Evolutionary conservation across 106 monocot genomes (phyloP).

Genomic region (Platanthera zijinensis): DNA sequence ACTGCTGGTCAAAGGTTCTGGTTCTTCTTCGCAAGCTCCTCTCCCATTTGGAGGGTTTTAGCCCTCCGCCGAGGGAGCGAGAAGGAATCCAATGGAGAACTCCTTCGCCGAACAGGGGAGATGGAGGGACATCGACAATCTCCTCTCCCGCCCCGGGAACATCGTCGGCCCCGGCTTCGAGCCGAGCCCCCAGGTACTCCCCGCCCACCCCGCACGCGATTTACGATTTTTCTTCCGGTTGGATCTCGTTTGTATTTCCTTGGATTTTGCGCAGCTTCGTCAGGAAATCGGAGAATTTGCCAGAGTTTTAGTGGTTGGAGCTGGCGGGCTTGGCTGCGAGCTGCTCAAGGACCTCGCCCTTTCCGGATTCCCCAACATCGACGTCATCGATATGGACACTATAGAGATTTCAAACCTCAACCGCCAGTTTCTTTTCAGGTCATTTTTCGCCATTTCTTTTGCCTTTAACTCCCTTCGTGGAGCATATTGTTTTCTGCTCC

Average conservation of each 20-base stretch:
- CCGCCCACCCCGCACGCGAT: background rate
- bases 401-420: constrained; percentile 99
- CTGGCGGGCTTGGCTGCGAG: constrained; percentile 96
- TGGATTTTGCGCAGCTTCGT: constrained; percentile 39
- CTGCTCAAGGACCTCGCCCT: constrained; percentile 95
- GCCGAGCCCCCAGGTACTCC: constrained; percentile 26
- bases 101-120: constrained; percentile 15
- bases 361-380: constrained; percentile 74
- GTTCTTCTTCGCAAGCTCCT: background rate
- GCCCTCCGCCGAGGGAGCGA: background rate
- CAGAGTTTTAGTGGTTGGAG: constrained; percentile 84
- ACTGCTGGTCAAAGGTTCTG: background rate
- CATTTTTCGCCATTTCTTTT: background rate
- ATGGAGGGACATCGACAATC: constrained; percentile 86
- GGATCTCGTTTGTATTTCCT: background rate
- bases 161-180: constrained; percentile 68
- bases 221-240: background rate
- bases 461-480: background rate
- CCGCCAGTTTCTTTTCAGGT: constrained; percentile 99
- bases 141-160: constrained; percentile 80
- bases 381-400: constrained; percentile 98
- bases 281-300: constrained; percentile 68
- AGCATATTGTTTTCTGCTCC: background rate
- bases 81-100: background rate
- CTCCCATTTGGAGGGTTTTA: background rate